Conservation (phyloP, 768 basidiomycete species). For the Suillus spraguei region DNA sequence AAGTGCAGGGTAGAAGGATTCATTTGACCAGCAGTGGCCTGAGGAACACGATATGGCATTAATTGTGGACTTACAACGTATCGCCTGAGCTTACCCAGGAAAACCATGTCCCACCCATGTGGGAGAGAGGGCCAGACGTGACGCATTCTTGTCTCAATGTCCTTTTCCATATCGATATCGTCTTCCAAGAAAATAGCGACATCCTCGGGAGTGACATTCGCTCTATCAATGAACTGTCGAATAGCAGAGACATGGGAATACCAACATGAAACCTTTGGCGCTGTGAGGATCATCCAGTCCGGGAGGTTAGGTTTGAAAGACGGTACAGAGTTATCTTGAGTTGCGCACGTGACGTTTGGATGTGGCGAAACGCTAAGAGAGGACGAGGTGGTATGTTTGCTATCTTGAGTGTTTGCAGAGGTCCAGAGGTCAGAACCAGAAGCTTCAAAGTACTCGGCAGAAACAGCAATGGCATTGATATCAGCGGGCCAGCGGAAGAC, state of each 20-base stretch:
- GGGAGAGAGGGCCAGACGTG: constrained; percentile 57
- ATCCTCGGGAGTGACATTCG: constrained; percentile 27
- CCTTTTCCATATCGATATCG: constrained; percentile 76
- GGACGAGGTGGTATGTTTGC: constrained; percentile 6
- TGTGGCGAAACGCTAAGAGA: constrained; percentile 19
- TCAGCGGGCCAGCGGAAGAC: constrained; percentile 43
- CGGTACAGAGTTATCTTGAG: constrained; percentile 39
- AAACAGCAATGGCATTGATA: constrained; percentile 31
- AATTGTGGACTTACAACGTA: constrained; percentile 1
- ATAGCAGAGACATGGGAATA: constrained; percentile 64
- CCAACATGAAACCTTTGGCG: constrained; percentile 70
- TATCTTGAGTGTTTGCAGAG: neutral
- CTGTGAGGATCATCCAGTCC: constrained; percentile 54
- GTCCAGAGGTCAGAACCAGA: constrained; percentile 29
- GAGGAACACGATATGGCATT: constrained; percentile 10
- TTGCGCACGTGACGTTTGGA: constrained; percentile 44
- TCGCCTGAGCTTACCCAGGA: constrained; percentile 51
- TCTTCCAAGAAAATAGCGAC: constrained; percentile 70
- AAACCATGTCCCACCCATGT: constrained; percentile 70
- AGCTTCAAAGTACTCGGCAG: constrained; percentile 10
- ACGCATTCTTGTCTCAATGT: constrained; percentile 47
- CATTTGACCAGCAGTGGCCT: constrained; percentile 86
- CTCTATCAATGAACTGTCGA: constrained; percentile 41
- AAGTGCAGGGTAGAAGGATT: constrained; percentile 48
- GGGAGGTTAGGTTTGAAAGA: constrained; percentile 41